A percentile compares a stretch with the other conserved stretches of the same genome.
Conservation (phyloP, 371 early-diverging fungal species). For the Conidiobolus incongruus region DNA sequence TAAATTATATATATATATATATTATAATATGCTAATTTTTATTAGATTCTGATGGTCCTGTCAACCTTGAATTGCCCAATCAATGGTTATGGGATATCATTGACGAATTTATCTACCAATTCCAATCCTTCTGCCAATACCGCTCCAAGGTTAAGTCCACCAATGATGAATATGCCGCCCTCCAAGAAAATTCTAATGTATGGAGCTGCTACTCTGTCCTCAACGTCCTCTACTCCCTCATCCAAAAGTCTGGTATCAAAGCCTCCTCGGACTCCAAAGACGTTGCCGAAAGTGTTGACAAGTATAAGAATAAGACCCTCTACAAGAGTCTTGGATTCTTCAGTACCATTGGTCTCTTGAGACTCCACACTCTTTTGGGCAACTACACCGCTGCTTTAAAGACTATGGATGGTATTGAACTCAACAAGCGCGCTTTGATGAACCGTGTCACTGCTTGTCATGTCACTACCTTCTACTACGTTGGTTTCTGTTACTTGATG, state of each 20-base stretch:
- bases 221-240: slow-evolving; percentile 80
- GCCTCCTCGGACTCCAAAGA: no score
- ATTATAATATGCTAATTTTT: not conserved
- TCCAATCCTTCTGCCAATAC: slow-evolving; percentile 88
- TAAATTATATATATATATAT: not conserved
- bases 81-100: slow-evolving; percentile 98
- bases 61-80: slow-evolving; percentile 78
- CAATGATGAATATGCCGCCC: slow-evolving; percentile 53
- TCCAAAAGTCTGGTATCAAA: slow-evolving; percentile 83
- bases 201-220: slow-evolving; percentile 91
- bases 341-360: slow-evolving; percentile 72
- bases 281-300: slow-evolving; percentile 60
- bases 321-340: slow-evolving; percentile 96
- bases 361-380: slow-evolving; percentile 85
- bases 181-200: slow-evolving; percentile 58
- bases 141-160: slow-evolving; percentile 63
- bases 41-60: slow-evolving; percentile 52
- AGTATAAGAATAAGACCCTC: slow-evolving; percentile 49
- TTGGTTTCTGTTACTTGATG: slow-evolving; percentile 94
- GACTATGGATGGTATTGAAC: slow-evolving; percentile 84
- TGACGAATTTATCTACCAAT: slow-evolving; percentile 95
- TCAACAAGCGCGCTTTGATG: slow-evolving; percentile 78
- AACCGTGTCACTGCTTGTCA: slow-evolving; percentile 88
- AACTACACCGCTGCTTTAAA: slow-evolving; percentile 84
- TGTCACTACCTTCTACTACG: slow-evolving; percentile 87